Evolutionary conservation across 164 flowering plant genomes (phyloP), one percentile per base, ranked within the genome.

Genomic region (Dillenia turbinata): DNA sequence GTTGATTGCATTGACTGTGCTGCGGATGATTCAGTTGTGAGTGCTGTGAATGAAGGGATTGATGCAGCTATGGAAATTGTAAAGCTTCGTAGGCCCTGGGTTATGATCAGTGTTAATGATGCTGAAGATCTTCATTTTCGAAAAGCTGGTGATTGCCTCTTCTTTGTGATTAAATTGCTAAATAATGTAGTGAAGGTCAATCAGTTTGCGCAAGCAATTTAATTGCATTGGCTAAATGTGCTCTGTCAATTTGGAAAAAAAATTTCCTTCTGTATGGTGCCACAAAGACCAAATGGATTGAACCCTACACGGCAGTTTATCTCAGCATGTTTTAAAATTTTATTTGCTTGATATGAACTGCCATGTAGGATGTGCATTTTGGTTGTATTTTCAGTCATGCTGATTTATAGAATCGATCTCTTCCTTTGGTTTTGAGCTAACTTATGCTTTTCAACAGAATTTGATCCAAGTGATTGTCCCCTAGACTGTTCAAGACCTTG

Each of bases 1-100:
- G 92, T 88, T 65, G 96, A 88, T 77, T 85, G 92, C 74, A 87
- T 87, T 52, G 91, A 89, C 57, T 87, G 97, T 68, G 97, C 93
- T 45, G 96, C 93, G 9, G 93, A 87, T 63, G 87, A 52, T 8
- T 77, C 93, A 2, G 90, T 86, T 49, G 87, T 88, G 66, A 78
- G 64, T 75, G 97, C 93, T 17, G 96, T 91, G 61, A 84, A 83
- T 45, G 83, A 88, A 74, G 93, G 97, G 17, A 86, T 86, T 60
- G 80, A 83, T 49, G 90, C 83, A 9, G 97, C 95, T 0, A 69
- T 70, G 59, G 74, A 64, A 55, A 81, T 87, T 61, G 54, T 73
- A 12, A 65, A 69, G 10, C 47, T 85, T 67, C 75, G 83, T 11
- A 80, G 85, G 73, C 95, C 96, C 44, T 88, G 96, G 93, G 86